Evolutionary conservation across 1,139 yeast species (phyloP), one percentile per base, ranked within the genome.

Genomic region (Geotrichum macrosporum): DNA sequence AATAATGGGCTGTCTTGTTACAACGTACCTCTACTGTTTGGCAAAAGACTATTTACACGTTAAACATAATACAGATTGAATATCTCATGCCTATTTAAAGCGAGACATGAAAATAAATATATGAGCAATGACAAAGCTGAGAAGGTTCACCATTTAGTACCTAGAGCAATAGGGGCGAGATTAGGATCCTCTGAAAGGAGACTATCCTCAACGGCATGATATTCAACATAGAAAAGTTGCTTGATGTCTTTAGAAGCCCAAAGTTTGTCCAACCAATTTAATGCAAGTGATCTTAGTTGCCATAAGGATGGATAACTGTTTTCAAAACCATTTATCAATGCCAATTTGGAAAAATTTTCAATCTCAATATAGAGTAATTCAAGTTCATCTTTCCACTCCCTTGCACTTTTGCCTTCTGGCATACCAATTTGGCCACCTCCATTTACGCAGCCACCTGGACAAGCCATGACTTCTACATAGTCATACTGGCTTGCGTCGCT

Each of bases 401-500:
- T 61, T 5, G 57, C 47, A 5, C 57, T 51, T 5, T 59, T 47
- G 15, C 53, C 57, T 3, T 54, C 63, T 0, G 84, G 79, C 29
- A 76, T 70, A 18, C 76, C 72, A 32, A 85, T 80, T 59, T 88
- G 92, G 0, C 99, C 99, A 15, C 98, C 97, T 6, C 99, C 99
- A 60, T 92, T 92, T 50, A 89, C 84, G 61, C 98, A 92, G 1
- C 98, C 99, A 32, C 86, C 87, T 2, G 98, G 98, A 64, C 98
- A 92, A 1, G 98, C 98, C 96, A 88, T 89, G 31, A 92, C 84
- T 59, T 92, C 98, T 4, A 92, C 87, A 58, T 84, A 86, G 55
- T 87, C 94, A 58, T 86, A 82, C 39, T 71, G 73, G 16, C 77
- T 66, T 1, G 92, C 82, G 54, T 84, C 92, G 0, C 48, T 48